Evolutionary conservation across 139 green algal genomes (phyloP).

Genomic region (Coccomyxa sp.): DNA sequence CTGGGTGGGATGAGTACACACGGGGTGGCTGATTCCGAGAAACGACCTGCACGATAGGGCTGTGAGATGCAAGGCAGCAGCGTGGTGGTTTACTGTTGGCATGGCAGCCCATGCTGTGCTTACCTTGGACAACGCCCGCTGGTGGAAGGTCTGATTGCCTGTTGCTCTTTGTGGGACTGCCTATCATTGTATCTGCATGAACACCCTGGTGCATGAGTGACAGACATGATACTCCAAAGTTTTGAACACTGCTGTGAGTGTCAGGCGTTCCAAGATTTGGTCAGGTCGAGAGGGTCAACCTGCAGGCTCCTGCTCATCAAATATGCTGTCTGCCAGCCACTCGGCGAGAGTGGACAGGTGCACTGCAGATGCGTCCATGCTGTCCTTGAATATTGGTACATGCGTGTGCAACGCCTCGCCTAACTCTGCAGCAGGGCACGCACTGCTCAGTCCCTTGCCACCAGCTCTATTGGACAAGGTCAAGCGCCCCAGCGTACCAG

Average conservation of each 20-base stretch:
- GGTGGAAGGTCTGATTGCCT: conserved; percentile 6
- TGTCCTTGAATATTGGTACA: conserved; percentile 4
- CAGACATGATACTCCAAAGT: background rate
- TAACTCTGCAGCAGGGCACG: too few species aligned
- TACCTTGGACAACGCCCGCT: conserved; percentile 26
- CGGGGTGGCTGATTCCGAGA: too few species aligned
- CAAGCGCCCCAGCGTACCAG: too few species aligned
- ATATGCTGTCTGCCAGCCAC: conserved; percentile 21
- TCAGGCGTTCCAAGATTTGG: background rate
- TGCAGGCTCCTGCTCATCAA: conserved; percentile 17
- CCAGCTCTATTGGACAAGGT: too few species aligned
- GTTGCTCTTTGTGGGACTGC: conserved; percentile 17
- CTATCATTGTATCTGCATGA: conserved; percentile 18
- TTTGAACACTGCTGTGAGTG: background rate
- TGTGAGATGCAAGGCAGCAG: too few species aligned
- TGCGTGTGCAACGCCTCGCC: conserved; percentile 1
- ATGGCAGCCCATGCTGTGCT: background rate
- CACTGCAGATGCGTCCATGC: background rate
- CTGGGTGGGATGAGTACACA: too few species aligned
- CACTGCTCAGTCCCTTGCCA: too few species aligned
- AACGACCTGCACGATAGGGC: too few species aligned
- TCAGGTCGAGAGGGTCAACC: background rate
- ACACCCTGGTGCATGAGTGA: background rate
- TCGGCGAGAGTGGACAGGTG: conserved; percentile 14
- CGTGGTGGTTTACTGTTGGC: too few species aligned